A percentile compares a stretch with the other conserved stretches of the same genome.
phyloP scores from a whole-genome alignment of 176 grass and related monocot genomes.

The Cenchrus purpureus region DNA sequence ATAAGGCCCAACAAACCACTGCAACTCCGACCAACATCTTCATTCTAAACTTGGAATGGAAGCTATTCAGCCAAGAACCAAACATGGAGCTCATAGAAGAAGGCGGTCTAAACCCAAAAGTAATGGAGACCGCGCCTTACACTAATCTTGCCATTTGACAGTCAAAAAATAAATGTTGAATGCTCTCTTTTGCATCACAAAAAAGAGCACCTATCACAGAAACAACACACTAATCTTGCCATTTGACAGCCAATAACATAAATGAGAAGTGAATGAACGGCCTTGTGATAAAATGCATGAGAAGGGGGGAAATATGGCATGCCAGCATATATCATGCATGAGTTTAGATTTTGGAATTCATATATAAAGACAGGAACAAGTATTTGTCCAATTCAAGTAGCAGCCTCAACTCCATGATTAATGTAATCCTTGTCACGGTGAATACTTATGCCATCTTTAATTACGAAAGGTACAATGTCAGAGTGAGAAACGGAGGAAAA shows the following conservation, averaged over 20 bases:
- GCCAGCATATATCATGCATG: neutral
- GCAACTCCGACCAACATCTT: no score
- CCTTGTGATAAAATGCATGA: neutral
- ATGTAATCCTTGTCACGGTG: neutral
- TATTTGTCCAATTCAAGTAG: neutral
- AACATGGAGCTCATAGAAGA: no score
- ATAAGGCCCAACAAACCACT: no score
- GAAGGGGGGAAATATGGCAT: neutral
- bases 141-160: no score
- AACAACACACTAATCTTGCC: no score
- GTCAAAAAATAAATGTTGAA: no score
- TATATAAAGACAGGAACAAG: neutral
- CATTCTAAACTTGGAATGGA: no score
- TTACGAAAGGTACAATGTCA: neutral
- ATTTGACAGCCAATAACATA: neutral
- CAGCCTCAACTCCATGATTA: neutral
- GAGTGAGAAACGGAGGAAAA: conserved; percentile 18
- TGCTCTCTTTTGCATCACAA: no score
- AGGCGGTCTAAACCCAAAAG: no score
- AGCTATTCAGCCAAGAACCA: no score
- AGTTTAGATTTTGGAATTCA: neutral
- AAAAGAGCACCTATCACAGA: no score
- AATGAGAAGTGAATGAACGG: neutral
- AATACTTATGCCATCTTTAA: neutral
- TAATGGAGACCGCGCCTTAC: no score